phyloP scores from a whole-genome alignment of 495 filamentous ascomycete species.

The Podospora didyma region DNA sequence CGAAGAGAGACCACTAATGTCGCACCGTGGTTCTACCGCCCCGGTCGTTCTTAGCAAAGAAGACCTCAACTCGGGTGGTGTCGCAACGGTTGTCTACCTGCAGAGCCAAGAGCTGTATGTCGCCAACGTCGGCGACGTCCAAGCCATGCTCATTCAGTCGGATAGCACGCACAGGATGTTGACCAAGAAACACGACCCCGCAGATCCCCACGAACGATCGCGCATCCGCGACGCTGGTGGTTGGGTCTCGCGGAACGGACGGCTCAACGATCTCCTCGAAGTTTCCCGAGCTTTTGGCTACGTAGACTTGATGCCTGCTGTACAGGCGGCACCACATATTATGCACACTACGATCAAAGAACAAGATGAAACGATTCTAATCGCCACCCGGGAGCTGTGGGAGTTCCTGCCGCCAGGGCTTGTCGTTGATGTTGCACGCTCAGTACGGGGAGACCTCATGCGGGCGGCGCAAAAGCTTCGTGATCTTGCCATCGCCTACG shows the following conservation, averaged over 20 bases:
- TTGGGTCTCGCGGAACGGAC: constrained; percentile 90
- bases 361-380: constrained; percentile 87
- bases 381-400: constrained; percentile 92
- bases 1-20: constrained; percentile 60
- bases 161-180: constrained; percentile 76
- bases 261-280: constrained; percentile 83
- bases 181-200: constrained; percentile 89
- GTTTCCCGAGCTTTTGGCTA: constrained; percentile 95
- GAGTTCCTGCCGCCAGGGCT: constrained; percentile 84
- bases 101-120: constrained; percentile 86
- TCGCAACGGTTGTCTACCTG: constrained; percentile 88
- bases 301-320: constrained; percentile 83
- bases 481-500: constrained; percentile 93
- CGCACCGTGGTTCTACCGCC: constrained; percentile 65
- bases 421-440: constrained; percentile 85
- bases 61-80: constrained; percentile 82
- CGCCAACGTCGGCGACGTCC: constrained; percentile 91
- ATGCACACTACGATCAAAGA: constrained; percentile 75
- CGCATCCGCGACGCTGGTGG: constrained; percentile 93
- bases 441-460: constrained; percentile 84
- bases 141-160: constrained; percentile 87
- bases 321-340: constrained; percentile 87
- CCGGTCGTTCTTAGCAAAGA: constrained; percentile 73
- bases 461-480: constrained; percentile 91
- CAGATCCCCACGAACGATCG: constrained; percentile 73